A percentile compares a stretch with the other conserved stretches of the same genome.
phyloP scores from a whole-genome alignment of 2,329 filamentous ascomycete genomes.

The Blastomyces emzantsi region DNA sequence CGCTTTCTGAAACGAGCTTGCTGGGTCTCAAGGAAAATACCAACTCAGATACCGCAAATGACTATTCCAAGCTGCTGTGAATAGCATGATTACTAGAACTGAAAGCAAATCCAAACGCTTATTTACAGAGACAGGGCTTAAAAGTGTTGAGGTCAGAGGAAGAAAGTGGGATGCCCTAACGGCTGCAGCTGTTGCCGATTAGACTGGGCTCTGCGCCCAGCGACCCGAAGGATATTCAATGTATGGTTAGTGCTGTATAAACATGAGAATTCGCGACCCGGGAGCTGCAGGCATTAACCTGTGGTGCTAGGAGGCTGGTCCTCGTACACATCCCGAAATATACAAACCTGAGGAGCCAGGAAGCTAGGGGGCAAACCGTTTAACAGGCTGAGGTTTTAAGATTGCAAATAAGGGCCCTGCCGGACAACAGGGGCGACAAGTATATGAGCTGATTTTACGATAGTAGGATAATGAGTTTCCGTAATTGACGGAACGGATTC shows the following conservation, averaged over 20 bases:
- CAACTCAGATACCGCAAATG: constrained; percentile 46
- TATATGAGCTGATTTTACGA: not conserved
- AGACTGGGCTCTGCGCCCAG: constrained; percentile 61
- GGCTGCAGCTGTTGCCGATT: constrained; percentile 58
- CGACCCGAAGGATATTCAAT: not conserved
- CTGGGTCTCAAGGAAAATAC: constrained; percentile 79
- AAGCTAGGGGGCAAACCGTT: not conserved
- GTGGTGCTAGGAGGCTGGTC: too few species aligned
- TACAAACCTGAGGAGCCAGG: not conserved
- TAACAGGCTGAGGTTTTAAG: not conserved
- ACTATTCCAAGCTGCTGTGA: constrained; percentile 62
- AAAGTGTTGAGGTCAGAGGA: constrained; percentile 60
- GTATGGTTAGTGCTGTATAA: not conserved
- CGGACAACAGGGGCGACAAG: not conserved
- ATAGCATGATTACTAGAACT: constrained; percentile 68
- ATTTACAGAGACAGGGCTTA: constrained; percentile 61
- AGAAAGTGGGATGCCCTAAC: constrained; percentile 61
- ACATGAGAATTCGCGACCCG: not conserved
- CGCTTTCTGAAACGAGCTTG: constrained; percentile 37
- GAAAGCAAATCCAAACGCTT: constrained; percentile 62
- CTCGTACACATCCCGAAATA: not conserved
- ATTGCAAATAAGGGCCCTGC: not conserved
- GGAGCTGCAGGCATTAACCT: not conserved
- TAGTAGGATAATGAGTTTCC: not conserved
- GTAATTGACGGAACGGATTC: not conserved